Percentiles rank a stretch among this genome's conserved stretches.
Conservation (phyloP, 106 monocot genomes). For the Chionographis japonica region DNA sequence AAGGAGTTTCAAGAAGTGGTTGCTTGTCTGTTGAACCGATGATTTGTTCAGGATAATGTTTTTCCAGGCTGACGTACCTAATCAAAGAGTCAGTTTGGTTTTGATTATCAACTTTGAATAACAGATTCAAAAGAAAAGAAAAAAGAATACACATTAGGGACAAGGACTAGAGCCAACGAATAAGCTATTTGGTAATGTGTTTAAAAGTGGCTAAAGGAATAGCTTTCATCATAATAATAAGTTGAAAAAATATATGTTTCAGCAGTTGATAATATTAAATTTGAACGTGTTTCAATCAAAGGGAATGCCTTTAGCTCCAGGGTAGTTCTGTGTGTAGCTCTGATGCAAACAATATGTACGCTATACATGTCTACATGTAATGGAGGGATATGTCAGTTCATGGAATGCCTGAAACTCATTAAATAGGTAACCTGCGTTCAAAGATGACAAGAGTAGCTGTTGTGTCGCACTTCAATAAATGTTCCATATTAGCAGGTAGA, state of each 20-base stretch:
- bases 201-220: too few species aligned
- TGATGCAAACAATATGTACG: too few species aligned
- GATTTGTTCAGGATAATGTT: slow-evolving; percentile 41
- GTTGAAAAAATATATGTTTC: background rate
- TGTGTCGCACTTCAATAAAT: slow-evolving; percentile 42
- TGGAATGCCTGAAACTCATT: background rate
- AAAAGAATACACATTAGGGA: too few species aligned
- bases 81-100: background rate
- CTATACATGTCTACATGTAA: too few species aligned
- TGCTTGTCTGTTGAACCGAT: slow-evolving; percentile 70
- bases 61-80: slow-evolving; percentile 46
- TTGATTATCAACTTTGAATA: background rate
- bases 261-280: background rate
- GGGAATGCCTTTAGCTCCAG: too few species aligned
- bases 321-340: too few species aligned
- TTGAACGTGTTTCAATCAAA: background rate
- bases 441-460: slow-evolving; percentile 66
- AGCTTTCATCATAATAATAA: background rate
- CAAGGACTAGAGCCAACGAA: too few species aligned
- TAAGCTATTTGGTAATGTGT: too few species aligned
- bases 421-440: slow-evolving; percentile 57
- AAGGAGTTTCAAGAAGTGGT: slow-evolving; percentile 90
- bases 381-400: background rate
- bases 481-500: slow-evolving; percentile 57
- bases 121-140: background rate